phyloP scores from a whole-genome alignment of 2,329 filamentous ascomycete genomes.

The Paracoccidioides brasiliensis region DNA sequence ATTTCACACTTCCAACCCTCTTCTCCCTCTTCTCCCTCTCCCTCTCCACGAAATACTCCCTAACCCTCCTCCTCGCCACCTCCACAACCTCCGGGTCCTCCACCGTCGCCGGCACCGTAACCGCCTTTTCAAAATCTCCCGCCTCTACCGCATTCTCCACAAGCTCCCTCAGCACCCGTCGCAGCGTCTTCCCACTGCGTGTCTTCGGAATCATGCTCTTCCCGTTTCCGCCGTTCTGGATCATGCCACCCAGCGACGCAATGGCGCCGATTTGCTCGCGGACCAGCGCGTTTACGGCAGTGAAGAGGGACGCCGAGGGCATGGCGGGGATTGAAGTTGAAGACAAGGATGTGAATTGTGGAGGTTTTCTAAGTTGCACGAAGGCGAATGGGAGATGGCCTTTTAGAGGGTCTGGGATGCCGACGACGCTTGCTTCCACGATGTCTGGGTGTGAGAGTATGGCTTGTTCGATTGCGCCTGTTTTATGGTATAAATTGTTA shows the following conservation, averaged over 20 bases:
- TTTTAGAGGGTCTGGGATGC: conserved; percentile 73
- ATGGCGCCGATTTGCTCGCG: conserved; percentile 77
- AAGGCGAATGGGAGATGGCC: conserved; percentile 89
- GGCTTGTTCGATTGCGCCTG: conserved; percentile 80
- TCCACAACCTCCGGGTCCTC: conserved; percentile 67
- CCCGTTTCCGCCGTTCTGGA: conserved; percentile 44
- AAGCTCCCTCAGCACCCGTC: conserved; percentile 68
- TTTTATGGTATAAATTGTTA: neutral
- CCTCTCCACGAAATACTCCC: conserved; percentile 56
- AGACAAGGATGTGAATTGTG: conserved; percentile 9
- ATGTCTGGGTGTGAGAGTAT: conserved; percentile 68
- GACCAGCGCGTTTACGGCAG: conserved; percentile 41
- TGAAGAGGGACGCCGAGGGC: conserved; percentile 33
- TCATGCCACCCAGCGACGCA: conserved; percentile 70
- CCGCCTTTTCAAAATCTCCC: conserved; percentile 57
- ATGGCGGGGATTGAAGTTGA: conserved; percentile 27
- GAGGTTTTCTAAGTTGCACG: conserved; percentile 43
- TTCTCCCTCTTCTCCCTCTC: conserved; percentile 9
- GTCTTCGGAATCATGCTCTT: conserved; percentile 85
- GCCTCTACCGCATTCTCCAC: conserved; percentile 65
- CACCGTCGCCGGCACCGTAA: conserved; percentile 69
- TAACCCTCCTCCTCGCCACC: conserved; percentile 56
- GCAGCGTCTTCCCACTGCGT: conserved; percentile 76
- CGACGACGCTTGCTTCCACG: conserved; percentile 74
- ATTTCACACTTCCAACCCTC: neutral